Evolutionary conservation across 805 yeast species (phyloP), one percentile per base, ranked within the genome.

Genomic region (Sugiyamaella chiloensis): DNA sequence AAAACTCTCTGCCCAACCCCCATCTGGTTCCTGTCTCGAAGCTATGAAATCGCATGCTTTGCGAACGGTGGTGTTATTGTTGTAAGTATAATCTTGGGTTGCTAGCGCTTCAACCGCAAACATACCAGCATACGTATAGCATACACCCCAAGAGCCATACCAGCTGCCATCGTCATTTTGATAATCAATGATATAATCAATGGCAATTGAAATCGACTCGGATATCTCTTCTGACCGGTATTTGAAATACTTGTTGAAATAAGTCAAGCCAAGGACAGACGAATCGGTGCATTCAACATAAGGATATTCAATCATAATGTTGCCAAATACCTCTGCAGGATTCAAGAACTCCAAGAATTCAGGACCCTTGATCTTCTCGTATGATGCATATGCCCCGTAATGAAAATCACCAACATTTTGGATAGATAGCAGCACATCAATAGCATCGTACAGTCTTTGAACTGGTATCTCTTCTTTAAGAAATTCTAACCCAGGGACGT

Each of bases 101-200:
- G 79, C 71, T 42, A 93, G 72, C 0, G 98, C 98, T 58, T 93
- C 99, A 24, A 93, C 66, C 0, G 99, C 99, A 76, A 93, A 93
- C 99, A 93, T 93, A 1, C 89, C 86, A 0, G 98, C 98, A 65
- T 93, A 93, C 0, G 96, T 87, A 62, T 75, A 89, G 63, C 99
- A 93, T 4, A 93, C 83, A 30, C 99, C 99, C 99, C 99, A 93
- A 34, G 88, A 81, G 1, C 99, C 99, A 64, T 90, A 95, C 98
- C 98, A 93, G 11, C 95, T 82, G 0, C 99, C 99, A 65, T 93
- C 96, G 0, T 61, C 59, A 37, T 73, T 70, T 65, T 93, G 99
- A 2, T 78, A 78, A 2, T 70, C 65, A 42, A 76, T 78, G 37
- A 93, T 86, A 59, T 84, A 93, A 3, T 75, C 65, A 12, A 87